Conservation (phyloP, 2,329 filamentous ascomycete species). For the Pseudophaeomoniella oleicola region DNA sequence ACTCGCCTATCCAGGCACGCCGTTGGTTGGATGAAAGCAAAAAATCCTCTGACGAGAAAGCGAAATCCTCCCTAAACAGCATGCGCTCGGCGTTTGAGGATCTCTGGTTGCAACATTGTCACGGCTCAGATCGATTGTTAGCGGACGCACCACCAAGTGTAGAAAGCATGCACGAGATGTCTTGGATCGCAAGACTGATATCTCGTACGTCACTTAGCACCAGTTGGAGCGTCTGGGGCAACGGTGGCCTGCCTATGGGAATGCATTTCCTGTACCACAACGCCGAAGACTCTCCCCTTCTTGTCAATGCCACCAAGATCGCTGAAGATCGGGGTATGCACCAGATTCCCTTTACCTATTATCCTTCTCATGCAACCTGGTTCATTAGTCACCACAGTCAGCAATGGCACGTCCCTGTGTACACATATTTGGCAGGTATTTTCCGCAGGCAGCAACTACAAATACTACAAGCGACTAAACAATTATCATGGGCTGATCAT, state of each 20-base stretch:
- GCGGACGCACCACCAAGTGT: not conserved
- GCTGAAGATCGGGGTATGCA: not conserved
- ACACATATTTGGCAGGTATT: too few relatives aligned
- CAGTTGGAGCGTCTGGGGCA: not conserved
- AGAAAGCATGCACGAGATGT: not conserved
- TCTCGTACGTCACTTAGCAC: not conserved
- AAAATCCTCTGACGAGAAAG: not conserved
- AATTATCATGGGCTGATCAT: not conserved
- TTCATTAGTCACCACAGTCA: not conserved
- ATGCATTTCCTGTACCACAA: not conserved
- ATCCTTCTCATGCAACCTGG: not conserved
- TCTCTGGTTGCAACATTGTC: not conserved
- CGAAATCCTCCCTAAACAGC: not conserved
- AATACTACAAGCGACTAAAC: not conserved
- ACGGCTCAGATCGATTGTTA: not conserved
- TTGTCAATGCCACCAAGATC: not conserved
- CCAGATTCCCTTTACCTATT: not conserved
- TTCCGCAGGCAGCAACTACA: not conserved
- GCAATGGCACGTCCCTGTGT: too few relatives aligned
- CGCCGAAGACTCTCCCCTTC: not conserved
- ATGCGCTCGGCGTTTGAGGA: not conserved
- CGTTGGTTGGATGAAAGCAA: not conserved
- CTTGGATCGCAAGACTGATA: not conserved
- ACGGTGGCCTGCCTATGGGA: not conserved
- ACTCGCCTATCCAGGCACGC: not conserved